Conservation (phyloP, 2,329 filamentous ascomycete genomes). For the Cordyceps javanica region DNA sequence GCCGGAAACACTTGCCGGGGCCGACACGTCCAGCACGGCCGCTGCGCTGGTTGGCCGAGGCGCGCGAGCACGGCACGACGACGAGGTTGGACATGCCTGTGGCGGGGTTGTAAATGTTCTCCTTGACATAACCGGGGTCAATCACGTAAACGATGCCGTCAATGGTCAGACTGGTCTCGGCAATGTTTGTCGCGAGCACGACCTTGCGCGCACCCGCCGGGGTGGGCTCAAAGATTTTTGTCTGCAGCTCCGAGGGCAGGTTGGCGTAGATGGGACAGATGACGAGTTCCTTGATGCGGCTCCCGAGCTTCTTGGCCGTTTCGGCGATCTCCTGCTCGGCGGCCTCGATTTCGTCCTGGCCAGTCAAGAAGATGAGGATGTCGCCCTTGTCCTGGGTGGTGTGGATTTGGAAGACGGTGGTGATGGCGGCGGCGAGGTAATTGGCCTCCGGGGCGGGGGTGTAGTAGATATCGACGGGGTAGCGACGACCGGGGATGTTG, state of each 20-base stretch:
- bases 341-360: constrained; percentile 92
- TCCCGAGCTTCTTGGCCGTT: constrained; percentile 79
- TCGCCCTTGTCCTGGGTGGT: constrained; percentile 79
- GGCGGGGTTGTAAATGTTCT: constrained; percentile 86
- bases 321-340: constrained; percentile 80
- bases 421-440: constrained; percentile 84
- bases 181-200: constrained; percentile 92
- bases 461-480: constrained; percentile 88
- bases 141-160: constrained; percentile 96
- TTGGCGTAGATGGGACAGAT: constrained; percentile 94
- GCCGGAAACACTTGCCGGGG: constrained; percentile 84
- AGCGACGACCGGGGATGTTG: constrained; percentile 84
- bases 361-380: constrained; percentile 90
- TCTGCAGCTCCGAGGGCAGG: constrained; percentile 81
- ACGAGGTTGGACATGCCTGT: constrained; percentile 91
- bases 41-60: constrained; percentile 86
- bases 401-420: constrained; percentile 93
- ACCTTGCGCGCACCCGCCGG: constrained; percentile 82
- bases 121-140: constrained; percentile 90
- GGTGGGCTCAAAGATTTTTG: constrained; percentile 91
- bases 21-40: constrained; percentile 89
- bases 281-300: constrained; percentile 76
- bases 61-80: constrained; percentile 84
- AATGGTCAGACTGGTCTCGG: constrained; percentile 91
- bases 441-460: constrained; percentile 88